phyloP scores from a whole-genome alignment of 805 yeast genomes.

The Maudiozyma barnettii region DNA sequence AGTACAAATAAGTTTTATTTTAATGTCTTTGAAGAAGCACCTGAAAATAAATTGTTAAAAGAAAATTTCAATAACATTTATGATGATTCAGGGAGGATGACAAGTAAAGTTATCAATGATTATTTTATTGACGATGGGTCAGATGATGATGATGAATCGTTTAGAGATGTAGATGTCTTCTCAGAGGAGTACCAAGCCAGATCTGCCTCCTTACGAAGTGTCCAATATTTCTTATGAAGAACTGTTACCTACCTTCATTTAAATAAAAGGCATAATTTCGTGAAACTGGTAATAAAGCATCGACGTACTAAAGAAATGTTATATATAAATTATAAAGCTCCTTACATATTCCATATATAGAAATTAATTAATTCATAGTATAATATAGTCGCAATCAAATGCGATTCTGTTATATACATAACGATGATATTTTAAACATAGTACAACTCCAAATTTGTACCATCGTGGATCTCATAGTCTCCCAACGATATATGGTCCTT shows the following conservation, averaged over 20 bases:
- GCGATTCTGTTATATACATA: too few relatives aligned
- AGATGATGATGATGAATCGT: not conserved
- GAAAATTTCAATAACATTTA: slow-evolving; percentile 20
- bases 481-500: slow-evolving; percentile 87
- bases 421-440: slow-evolving; percentile 45
- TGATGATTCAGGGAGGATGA: not conserved
- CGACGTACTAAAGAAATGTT: too few relatives aligned
- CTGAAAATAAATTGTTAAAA: slow-evolving; percentile 54
- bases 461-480: slow-evolving; percentile 92
- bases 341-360: not conserved
- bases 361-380: not conserved
- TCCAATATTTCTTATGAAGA: slow-evolving; percentile 26
- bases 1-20: slow-evolving; percentile 60
- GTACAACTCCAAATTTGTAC: slow-evolving; percentile 77
- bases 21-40: slow-evolving; percentile 95
- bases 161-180: slow-evolving; percentile 17
- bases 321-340: not conserved
- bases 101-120: slow-evolving; percentile 9
- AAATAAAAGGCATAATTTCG: too few relatives aligned
- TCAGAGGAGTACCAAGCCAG: slow-evolving; percentile 29
- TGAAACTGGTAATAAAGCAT: too few relatives aligned
- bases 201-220: slow-evolving; percentile 26
- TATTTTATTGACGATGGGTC: slow-evolving; percentile 9
- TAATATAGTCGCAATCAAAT: too few relatives aligned
- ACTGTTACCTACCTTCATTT: not conserved